phyloP scores from a whole-genome alignment of 2,329 filamentous ascomycete genomes.

The Stachybotrys elegans region DNA sequence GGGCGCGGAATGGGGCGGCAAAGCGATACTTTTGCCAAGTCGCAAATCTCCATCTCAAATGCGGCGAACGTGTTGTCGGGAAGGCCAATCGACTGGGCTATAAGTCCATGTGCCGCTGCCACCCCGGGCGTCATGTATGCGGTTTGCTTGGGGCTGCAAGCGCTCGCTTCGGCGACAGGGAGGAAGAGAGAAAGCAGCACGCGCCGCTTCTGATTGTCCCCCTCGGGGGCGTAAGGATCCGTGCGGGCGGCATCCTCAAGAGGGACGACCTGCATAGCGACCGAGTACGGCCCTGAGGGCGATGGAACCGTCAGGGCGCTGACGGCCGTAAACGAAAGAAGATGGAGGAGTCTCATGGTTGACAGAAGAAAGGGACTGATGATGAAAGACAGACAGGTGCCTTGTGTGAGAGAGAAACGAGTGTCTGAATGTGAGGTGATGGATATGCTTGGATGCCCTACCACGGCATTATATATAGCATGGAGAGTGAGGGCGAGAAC shows the following conservation, averaged over 20 bases:
- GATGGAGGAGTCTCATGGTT: no score
- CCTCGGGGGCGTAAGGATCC: conserved; percentile 22
- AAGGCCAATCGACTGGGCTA: conserved; percentile 20
- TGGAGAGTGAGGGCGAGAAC: no score
- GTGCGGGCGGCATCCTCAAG: conserved; percentile 25
- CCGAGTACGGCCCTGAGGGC: conserved; percentile 25
- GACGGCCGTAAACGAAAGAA: no score
- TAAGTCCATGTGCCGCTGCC: conserved; percentile 21
- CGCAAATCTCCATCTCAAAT: conserved; percentile 21
- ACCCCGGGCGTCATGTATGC: conserved; percentile 30
- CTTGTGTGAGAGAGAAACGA: no score
- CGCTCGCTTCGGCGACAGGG: conserved; percentile 17
- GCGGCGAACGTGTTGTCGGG: conserved; percentile 22
- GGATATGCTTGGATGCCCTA: no score
- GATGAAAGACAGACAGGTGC: no score
- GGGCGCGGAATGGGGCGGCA: conserved; percentile 6
- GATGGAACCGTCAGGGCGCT: no score
- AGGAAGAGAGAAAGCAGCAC: conserved; percentile 25
- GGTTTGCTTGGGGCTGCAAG: conserved; percentile 12
- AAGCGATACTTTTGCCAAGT: conserved; percentile 10
- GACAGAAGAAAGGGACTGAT: no score
- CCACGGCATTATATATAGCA: no score
- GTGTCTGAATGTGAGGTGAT: no score
- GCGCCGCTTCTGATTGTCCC: conserved; percentile 15
- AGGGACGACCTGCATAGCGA: conserved; percentile 16